Evolutionary conservation across 768 basidiomycete species (phyloP).

Genomic region (Agaricus sinodeliciosus): DNA sequence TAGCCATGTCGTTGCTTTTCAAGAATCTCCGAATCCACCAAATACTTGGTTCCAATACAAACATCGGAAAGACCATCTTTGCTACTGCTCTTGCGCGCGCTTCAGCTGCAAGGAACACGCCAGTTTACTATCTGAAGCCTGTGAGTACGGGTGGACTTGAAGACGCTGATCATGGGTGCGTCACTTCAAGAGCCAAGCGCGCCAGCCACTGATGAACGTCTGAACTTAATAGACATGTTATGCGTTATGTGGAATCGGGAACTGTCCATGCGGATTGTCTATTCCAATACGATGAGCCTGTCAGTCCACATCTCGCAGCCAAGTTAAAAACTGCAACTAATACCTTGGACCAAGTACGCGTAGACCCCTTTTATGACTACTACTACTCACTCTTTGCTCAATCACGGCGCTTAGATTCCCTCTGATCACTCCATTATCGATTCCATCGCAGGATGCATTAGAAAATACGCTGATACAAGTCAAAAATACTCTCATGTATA

Average conservation of each 20-base stretch:
- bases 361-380: not conserved
- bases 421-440: constrained; percentile 62
- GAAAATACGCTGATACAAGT: constrained; percentile 34
- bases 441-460: constrained; percentile 59
- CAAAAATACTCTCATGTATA: constrained; percentile 53
- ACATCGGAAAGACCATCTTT: constrained; percentile 92
- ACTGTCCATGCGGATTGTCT: constrained; percentile 62
- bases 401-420: constrained; percentile 35
- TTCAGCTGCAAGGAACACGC: constrained; percentile 47
- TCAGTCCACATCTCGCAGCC: constrained; percentile 90
- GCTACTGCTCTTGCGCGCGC: constrained; percentile 80
- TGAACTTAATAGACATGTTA: constrained; percentile 51
- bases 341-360: constrained; percentile 22
- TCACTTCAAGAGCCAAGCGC: constrained; percentile 2
- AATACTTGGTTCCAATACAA: constrained; percentile 93
- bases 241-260: constrained; percentile 36
- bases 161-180: constrained; percentile 83
- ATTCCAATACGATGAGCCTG: constrained; percentile 80
- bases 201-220: constrained; percentile 2
- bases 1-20: constrained; percentile 73
- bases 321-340: constrained; percentile 32
- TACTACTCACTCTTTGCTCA: not conserved
- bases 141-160: constrained; percentile 79
- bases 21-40: constrained; percentile 83
- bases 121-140: constrained; percentile 78